Conservation (phyloP, 176 grass and related monocot genomes). For the Carex kokanica region DNA sequence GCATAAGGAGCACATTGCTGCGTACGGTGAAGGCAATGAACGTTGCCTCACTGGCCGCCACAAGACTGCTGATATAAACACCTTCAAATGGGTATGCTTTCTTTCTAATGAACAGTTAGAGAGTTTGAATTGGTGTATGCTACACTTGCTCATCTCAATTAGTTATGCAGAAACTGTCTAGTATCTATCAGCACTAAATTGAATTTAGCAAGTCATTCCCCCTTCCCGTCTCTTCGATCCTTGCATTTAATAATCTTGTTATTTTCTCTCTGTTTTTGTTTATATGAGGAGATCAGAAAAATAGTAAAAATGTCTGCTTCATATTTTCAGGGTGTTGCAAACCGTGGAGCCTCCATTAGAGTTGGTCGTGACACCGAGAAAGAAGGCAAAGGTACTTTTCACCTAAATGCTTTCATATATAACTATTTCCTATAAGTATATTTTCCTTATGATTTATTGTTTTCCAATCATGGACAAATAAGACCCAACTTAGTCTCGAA, state of each 20-base stretch:
- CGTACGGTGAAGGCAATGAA: conserved; percentile 81
- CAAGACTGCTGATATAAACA: conserved; percentile 90
- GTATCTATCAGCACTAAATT: background rate
- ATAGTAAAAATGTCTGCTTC: background rate
- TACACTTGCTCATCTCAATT: background rate
- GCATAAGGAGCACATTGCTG: conserved; percentile 76
- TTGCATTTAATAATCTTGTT: background rate
- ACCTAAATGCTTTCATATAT: background rate
- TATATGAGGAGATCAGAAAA: background rate
- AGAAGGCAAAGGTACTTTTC: conserved; percentile 55
- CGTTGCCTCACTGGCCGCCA: conserved; percentile 82
- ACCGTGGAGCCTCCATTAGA: conserved; percentile 77
- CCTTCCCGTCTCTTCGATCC: background rate
- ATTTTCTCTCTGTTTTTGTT: background rate
- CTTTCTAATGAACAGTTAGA: background rate
- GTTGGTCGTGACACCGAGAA: conserved; percentile 76
- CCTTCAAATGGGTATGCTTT: conserved; percentile 53
- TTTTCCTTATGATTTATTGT: no score
- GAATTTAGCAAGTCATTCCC: background rate
- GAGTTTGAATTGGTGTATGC: background rate
- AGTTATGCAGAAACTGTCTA: no score
- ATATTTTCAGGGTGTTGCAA: conserved; percentile 54
- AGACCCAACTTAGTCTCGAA: background rate
- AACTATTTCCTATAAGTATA: no score
- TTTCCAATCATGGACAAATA: background rate